A percentile compares a stretch with the other conserved stretches of the same genome.
These are phyloP conservation scores for Penicillium waksmanii DNA, from an alignment of 495 filamentous ascomycete genomes.

Conservation along the genomic window DNA sequence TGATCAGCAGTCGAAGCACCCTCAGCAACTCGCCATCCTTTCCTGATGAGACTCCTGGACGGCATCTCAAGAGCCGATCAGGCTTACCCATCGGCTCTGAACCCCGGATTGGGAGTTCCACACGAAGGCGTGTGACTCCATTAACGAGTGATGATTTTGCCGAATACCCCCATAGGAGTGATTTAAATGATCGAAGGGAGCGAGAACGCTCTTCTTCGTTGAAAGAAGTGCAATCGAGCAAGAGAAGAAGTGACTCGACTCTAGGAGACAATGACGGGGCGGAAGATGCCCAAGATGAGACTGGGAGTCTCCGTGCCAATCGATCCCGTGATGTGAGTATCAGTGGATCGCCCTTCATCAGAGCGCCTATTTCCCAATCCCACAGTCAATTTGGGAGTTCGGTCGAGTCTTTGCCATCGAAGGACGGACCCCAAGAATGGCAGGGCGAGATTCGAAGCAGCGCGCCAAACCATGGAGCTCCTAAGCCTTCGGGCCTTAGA, in stretches of 20 bases:
- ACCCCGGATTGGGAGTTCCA: slow-evolving; percentile 6
- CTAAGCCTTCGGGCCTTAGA: slow-evolving; percentile 40
- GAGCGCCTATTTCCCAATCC: slow-evolving; percentile 35
- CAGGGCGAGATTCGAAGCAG: slow-evolving; percentile 27
- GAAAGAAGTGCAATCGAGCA: slow-evolving; percentile 20
- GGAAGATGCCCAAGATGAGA: slow-evolving; percentile 21
- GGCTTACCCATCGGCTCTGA: slow-evolving; percentile 17
- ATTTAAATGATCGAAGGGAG: slow-evolving; percentile 20
- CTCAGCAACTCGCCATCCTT: slow-evolving; percentile 19
- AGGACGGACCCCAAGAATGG: slow-evolving; percentile 33
- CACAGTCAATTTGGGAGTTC: slow-evolving; percentile 41
- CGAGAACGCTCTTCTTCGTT: slow-evolving; percentile 32
- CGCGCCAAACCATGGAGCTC: slow-evolving; percentile 14
- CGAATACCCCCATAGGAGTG: slow-evolving; percentile 9
- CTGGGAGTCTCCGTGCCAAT: slow-evolving; percentile 28
- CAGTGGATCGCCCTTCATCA: slow-evolving; percentile 48
- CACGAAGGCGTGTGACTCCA: slow-evolving; percentile 17
- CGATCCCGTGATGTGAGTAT: slow-evolving; percentile 43
- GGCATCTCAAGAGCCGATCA: slow-evolving; percentile 16
- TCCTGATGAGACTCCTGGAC: slow-evolving; percentile 18
- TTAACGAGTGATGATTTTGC: slow-evolving; percentile 18
- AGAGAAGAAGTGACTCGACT: slow-evolving; percentile 26
- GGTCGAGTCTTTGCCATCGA: slow-evolving; percentile 33
- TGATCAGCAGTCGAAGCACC: slow-evolving; percentile 33
- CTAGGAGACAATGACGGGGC: slow-evolving; percentile 21